phyloP scores from a whole-genome alignment of 1,284 basidiomycete genomes.

The Coniophora puteana region DNA sequence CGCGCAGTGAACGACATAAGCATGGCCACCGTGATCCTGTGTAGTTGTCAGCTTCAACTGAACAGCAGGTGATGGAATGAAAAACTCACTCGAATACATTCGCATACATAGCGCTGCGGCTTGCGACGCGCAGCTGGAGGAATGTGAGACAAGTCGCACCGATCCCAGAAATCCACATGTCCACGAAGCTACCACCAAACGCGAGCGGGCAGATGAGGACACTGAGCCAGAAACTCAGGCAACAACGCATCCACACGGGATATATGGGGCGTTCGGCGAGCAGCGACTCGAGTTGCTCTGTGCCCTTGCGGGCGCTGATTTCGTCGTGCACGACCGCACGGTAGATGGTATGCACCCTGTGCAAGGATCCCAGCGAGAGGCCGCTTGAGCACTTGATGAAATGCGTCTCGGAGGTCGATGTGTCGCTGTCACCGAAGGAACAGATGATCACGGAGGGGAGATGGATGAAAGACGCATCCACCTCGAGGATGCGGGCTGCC shows the following conservation, averaged over 20 bases:
- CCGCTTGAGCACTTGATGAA: constrained; percentile 76
- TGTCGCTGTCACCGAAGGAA: constrained; percentile 77
- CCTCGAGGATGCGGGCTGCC: constrained; percentile 77
- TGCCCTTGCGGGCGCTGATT: constrained; percentile 72
- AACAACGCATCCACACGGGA: constrained; percentile 52
- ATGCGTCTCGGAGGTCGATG: constrained; percentile 76
- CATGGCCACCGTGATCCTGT: constrained; percentile 79
- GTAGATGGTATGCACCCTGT: constrained; percentile 75
- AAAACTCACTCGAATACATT: constrained; percentile 84
- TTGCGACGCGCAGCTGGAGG: constrained; percentile 69
- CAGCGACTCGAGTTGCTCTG: constrained; percentile 43
- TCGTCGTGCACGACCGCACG: constrained; percentile 82
- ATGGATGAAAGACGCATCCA: constrained; percentile 80
- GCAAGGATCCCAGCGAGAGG: constrained; percentile 72
- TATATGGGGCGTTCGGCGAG: constrained; percentile 58
- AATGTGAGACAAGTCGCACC: constrained; percentile 63
- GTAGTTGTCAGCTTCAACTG: constrained; percentile 15
- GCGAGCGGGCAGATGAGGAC: constrained; percentile 77
- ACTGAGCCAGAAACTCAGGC: constrained; percentile 68
- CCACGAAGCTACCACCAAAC: constrained; percentile 81
- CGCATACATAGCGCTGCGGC: constrained; percentile 75
- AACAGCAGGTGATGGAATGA: constrained; percentile 2
- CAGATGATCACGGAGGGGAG: constrained; percentile 80
- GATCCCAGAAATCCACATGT: constrained; percentile 75
- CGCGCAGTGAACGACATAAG: constrained; percentile 78